A percentile compares a stretch with the other conserved stretches of the same genome.
Conservation (phyloP, 257 asterid species). For the Primulina tabacum region DNA sequence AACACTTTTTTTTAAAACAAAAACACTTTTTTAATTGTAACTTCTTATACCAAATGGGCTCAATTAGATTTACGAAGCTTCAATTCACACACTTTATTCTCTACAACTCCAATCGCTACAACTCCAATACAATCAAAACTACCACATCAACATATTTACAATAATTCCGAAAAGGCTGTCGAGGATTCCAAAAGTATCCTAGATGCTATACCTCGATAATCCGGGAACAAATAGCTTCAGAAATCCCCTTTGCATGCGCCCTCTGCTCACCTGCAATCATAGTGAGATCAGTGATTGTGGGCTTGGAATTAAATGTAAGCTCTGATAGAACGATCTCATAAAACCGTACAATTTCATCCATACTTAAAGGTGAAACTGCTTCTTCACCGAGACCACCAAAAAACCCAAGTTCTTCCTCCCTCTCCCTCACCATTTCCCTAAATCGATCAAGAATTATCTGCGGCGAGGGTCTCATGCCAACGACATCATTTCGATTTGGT, state of each 20-base stretch:
- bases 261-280: slow-evolving; percentile 88
- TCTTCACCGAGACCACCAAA: slow-evolving; percentile 40
- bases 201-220: slow-evolving; percentile 75
- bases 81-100: slow-evolving; percentile 27
- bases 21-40: no score
- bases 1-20: no score
- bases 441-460: slow-evolving; percentile 67
- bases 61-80: slow-evolving; percentile 15
- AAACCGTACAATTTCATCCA: slow-evolving; percentile 66
- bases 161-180: slow-evolving; percentile 24
- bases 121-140: slow-evolving; percentile 32
- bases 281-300: slow-evolving; percentile 85
- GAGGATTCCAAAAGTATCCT: slow-evolving; percentile 38
- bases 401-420: slow-evolving; percentile 74
- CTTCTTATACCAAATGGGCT: no score
- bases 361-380: slow-evolving; percentile 37
- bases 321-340: slow-evolving; percentile 68
- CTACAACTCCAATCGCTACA: slow-evolving; percentile 29
- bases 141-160: slow-evolving; percentile 34
- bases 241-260: slow-evolving; percentile 70
- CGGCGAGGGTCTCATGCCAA: slow-evolving; percentile 41
- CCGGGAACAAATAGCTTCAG: slow-evolving; percentile 80
- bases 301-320: slow-evolving; percentile 77
- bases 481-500: slow-evolving; percentile 41
- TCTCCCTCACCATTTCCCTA: slow-evolving; percentile 64